phyloP scores from a whole-genome alignment of 257 asterid species.

The Nicotiana noctiflora region DNA sequence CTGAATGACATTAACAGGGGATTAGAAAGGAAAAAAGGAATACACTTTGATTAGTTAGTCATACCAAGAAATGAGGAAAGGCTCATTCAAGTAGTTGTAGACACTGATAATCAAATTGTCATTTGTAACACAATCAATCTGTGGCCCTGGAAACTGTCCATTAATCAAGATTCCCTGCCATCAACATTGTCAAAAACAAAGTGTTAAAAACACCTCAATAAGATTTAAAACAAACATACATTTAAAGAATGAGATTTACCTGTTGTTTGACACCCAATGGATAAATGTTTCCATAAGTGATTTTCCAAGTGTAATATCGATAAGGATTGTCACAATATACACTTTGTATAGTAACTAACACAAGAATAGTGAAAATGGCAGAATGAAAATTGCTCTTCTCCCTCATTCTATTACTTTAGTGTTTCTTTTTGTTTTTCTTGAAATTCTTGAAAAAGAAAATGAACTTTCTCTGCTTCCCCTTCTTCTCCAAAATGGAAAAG shows the following conservation, averaged over 20 bases:
- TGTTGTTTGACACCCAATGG: slow-evolving; percentile 85
- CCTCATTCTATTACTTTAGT: slow-evolving; percentile 23
- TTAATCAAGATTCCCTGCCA: slow-evolving; percentile 88
- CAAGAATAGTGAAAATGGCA: slow-evolving; percentile 20
- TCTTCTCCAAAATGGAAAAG: not conserved
- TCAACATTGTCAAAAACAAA: not conserved
- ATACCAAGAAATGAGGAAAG: slow-evolving; percentile 92
- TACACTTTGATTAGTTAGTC: not conserved
- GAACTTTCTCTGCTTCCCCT: not conserved
- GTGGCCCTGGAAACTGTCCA: slow-evolving; percentile 98
- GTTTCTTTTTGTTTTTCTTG: not conserved
- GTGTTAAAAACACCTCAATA: not conserved
- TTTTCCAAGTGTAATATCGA: slow-evolving; percentile 71
- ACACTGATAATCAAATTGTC: slow-evolving; percentile 91
- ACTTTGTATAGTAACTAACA: slow-evolving; percentile 21
- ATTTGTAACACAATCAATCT: slow-evolving; percentile 83
- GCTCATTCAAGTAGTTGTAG: slow-evolving; percentile 76
- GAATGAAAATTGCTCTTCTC: slow-evolving; percentile 24
- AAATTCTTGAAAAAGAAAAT: not conserved
- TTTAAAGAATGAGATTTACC: slow-evolving; percentile 24
- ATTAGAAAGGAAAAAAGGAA: not conserved
- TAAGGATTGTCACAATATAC: slow-evolving; percentile 78
- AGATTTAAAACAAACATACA: not conserved
- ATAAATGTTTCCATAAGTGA: slow-evolving; percentile 71
- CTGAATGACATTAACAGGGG: not conserved